Percentiles rank a stretch among this genome's conserved stretches.
Conservation (phyloP, 2,329 filamentous ascomycete genomes). For the Penicillium digitatum region DNA sequence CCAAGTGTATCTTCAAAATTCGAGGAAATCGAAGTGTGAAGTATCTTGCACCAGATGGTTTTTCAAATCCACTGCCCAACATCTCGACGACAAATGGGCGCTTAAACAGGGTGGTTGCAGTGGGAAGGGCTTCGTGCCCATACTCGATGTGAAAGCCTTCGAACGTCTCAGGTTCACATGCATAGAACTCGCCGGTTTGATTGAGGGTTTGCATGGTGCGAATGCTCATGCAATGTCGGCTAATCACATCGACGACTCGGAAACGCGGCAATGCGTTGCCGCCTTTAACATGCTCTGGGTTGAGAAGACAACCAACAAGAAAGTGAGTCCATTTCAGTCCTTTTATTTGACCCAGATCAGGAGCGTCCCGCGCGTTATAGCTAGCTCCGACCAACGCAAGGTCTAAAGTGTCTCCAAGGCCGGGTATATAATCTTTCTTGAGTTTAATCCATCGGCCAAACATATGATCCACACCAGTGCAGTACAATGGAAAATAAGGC, state of each 20-base stretch:
- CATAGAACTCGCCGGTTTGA: conserved; percentile 46
- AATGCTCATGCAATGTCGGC: conserved; percentile 48
- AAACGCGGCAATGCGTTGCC: conserved; percentile 56
- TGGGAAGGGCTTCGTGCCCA: conserved; percentile 37
- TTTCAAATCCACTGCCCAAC: conserved; percentile 74
- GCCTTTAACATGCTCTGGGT: conserved; percentile 57
- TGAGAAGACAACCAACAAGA: conserved; percentile 70
- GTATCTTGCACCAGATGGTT: conserved; percentile 63
- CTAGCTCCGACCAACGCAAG: conserved; percentile 74
- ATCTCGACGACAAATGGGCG: conserved; percentile 74
- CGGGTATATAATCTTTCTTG: conserved; percentile 78
- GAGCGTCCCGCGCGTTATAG: conserved; percentile 63
- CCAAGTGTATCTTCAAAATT: conserved; percentile 71
- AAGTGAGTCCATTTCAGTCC: conserved; percentile 73
- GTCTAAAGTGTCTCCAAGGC: conserved; percentile 77
- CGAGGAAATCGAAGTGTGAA: conserved; percentile 73
- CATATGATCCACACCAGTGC: conserved; percentile 26
- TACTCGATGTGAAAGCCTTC: conserved; percentile 47
- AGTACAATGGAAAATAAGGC: conserved; percentile 65
- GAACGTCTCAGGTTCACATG: conserved; percentile 36
- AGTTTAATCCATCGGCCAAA: conserved; percentile 66
- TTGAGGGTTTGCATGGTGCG: conserved; percentile 51
- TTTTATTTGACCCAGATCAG: conserved; percentile 48
- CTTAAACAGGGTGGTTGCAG: conserved; percentile 55
- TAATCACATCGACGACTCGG: conserved; percentile 62